phyloP scores from a whole-genome alignment of 306 rosid species.

The Quercus wislizeni region DNA sequence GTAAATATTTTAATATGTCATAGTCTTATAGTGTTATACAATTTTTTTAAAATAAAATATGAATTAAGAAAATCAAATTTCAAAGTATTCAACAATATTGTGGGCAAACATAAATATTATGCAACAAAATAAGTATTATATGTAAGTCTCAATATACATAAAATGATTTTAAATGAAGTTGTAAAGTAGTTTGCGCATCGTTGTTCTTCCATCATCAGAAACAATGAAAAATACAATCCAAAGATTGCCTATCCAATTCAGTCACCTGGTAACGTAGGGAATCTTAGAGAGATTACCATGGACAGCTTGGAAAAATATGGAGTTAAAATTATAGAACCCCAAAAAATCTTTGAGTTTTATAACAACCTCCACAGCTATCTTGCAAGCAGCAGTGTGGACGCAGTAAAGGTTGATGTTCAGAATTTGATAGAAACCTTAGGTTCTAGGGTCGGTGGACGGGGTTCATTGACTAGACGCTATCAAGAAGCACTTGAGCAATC shows the following conservation, averaged over 20 bases:
- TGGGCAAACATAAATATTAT: too few relatives aligned
- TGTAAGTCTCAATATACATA: too few relatives aligned
- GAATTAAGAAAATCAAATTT: too few relatives aligned
- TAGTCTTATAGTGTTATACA: too few relatives aligned
- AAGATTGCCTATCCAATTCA: slow-evolving; percentile 48
- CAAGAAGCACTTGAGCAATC: slow-evolving; percentile 70
- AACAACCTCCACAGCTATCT: slow-evolving; percentile 64
- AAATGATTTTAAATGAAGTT: too few relatives aligned
- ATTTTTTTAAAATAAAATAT: too few relatives aligned
- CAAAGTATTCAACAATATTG: too few relatives aligned
- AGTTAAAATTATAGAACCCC: slow-evolving; percentile 52
- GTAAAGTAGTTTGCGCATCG: too few relatives aligned
- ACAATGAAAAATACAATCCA: slow-evolving; percentile 57
- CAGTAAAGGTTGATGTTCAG: slow-evolving; percentile 75
- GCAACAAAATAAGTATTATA: too few relatives aligned
- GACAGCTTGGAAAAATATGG: slow-evolving; percentile 73
- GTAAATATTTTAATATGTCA: too few relatives aligned
- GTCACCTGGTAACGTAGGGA: slow-evolving; percentile 54
- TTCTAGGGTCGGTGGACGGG: slow-evolving; percentile 65
- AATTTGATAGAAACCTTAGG: slow-evolving; percentile 66
- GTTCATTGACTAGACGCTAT: slow-evolving; percentile 40
- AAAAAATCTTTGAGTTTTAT: slow-evolving; percentile 49
- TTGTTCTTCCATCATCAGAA: slow-evolving; percentile 47
- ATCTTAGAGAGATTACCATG: slow-evolving; percentile 46
- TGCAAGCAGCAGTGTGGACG: slow-evolving; percentile 57